Base-by-base conservation (phyloP, 2,329 filamentous ascomycete genomes). In the Aspergillus thermomutatus region DNA sequence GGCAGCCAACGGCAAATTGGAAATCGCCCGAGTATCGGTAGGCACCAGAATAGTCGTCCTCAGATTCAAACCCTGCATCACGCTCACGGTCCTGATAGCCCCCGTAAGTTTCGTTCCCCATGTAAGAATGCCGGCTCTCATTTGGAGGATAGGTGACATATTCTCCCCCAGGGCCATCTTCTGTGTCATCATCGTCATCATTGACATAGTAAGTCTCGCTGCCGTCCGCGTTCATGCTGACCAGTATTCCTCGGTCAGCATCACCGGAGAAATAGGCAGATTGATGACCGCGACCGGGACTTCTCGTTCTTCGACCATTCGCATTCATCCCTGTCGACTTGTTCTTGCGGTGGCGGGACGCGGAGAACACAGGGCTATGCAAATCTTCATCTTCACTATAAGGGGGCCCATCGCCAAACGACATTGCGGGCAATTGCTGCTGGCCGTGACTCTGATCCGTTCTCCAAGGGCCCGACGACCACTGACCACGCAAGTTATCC, bases 301-400 rank as follows among this genome's bases (percentile, higher is more conserved):
- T 78, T 59, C 81, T 78, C 53, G 78, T 72, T 68, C 80, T 80
- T 52, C 77, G 77, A 40, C 73, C 68, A 50, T 76, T 75, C 54
- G 69, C 62, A 23, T 70, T 68, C 17, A 68, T 69, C 23, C 65
- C 67, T 2, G 63, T 68, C n/a, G 88, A 90, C 73, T 90, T 95
- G 76, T 92, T 88, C 75, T 94, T 96, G 69, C 89, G 88, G 73
- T 96, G 92, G 56, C 90, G 83, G 41, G 89, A 89, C 63, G 89
- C 91, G 14, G 92, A 91, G 19, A 96, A 90, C 17, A 88, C 83
- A 0, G 92, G 92, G 70, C 92, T 96, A 69, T 94, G 91, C 46
- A 97, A 82, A 73, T 97, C 94, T 66, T 97, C 92, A 68, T 97
- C 92, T 76, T 97, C 92, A 73, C 91, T 96, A 78, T 92, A 97